Base-by-base conservation (phyloP, 371 early-diverging fungal species). In the Ordospora pajunii region DNA sequence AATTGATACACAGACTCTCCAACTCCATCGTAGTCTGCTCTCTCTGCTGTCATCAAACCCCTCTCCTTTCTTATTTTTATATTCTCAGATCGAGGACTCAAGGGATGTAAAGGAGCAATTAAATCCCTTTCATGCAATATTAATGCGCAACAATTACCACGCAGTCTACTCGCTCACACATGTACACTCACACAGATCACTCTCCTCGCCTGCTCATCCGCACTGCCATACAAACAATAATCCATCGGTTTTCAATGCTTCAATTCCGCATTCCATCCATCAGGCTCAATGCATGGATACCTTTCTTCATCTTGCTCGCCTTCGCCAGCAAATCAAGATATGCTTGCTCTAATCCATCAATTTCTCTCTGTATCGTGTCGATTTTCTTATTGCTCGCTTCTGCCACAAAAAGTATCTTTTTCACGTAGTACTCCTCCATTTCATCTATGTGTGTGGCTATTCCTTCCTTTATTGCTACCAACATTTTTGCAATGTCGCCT, bases 381-480 rank as follows among this genome's bases (percentile, higher is more conserved):
- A 58, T 45, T 46, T 23, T 58, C 12, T 17, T 17, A 42, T 32
- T 40, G 9, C 44, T 14, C 22, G 17, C 1, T 14, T 58, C 45
- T 19, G 32, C 42, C 46, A 53, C 44, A 22, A 40, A 70, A n/a
- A 37, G 17, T 44, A 70, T 70, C n/a, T 54, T 70, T 19, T 58
- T 46, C 32, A 70, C 27, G 14, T 70, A 70, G 58, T 70, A 70
- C 21, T 50, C 58, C 27, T 70, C 70, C 70, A 70, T 70, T 21
- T 70, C 70, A 0, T 40, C n/a, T 17, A 70, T 70, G 27, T 44
- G 22, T n/a, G 17, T 17, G 23, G 17, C 14, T 54, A 70, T 23
- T 45, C 32, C 53, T 5, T 53, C 25, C 17, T 51, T 70, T 58
- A 21, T 5, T 25, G 37, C 62, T 6, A 70, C 8, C 8, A 70